Evolutionary conservation across 345 rosid genomes (phyloP), one percentile per base, ranked within the genome.

Genomic region (Pseudoturritis turrita): DNA sequence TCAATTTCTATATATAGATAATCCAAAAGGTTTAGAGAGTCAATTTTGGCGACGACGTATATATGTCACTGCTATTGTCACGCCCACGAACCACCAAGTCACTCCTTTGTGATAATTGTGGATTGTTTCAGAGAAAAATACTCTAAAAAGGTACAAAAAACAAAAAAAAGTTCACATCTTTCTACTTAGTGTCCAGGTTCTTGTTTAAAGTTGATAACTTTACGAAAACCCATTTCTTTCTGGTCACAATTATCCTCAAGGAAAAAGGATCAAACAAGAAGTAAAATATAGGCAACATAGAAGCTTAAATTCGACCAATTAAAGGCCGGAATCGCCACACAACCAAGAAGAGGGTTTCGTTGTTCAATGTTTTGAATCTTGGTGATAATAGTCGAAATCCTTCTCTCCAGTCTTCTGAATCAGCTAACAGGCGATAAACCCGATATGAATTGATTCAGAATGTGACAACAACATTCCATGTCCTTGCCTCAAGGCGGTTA

Each of bases 61-160:
- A 14, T 47, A 47, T 65, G 77, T 74, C 78, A 74, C 52, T 74
- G 78, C 78, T 74, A 28, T 10, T 40, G 73, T 66, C 72, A 74
- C 72, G 54, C 62, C 19, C 22, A 51, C 31, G 29, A 51, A 61
- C 68, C 45, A 61, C 68, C 45, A 26, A 71, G 19, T 9, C 54
- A 18, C 65, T 52, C n/a, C n/a, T n/a, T n/a, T 54, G 41, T 46
- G 8, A 62, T 62, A 2, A 21, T 62, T 23, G 51, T 62, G 53
- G 36, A 41, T 62, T 44, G 7, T 41, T 53, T 3, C 9, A 8
- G 3, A 37, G 41, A 25, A 13, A 3, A 18, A 37, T 47, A 11
- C 7, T 51, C 18, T 6, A 5, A 36, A 36, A 46, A 15, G 36
- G 59, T 3, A 36, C 36, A 41, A 40, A 31, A 45, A 36, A 5